A percentile compares a stretch with the other conserved stretches of the same genome.
phyloP scores from a whole-genome alignment of 2,329 filamentous ascomycete genomes.

The Pezicula carpinea region DNA sequence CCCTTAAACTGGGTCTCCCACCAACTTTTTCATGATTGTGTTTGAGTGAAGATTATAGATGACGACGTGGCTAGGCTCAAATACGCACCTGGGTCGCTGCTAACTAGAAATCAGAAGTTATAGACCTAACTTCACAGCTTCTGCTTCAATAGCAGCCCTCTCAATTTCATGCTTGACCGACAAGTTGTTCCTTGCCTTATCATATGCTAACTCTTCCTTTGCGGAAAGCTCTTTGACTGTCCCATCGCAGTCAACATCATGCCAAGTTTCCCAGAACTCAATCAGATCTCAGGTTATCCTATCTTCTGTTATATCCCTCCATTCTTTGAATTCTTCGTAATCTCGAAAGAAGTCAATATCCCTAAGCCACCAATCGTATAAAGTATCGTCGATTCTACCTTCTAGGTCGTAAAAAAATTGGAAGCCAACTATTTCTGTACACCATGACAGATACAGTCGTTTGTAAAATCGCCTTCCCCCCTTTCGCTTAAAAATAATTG shows the following conservation, averaged over 20 bases:
- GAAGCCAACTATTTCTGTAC: constrained; percentile 11
- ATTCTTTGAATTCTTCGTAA: constrained; percentile 11
- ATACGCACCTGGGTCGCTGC: too few species aligned
- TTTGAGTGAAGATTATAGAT: background rate
- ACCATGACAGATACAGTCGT: constrained; percentile 6
- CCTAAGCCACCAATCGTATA: constrained; percentile 13
- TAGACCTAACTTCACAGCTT: constrained; percentile 10
- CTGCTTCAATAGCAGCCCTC: constrained; percentile 9
- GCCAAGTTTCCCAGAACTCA: constrained; percentile 9
- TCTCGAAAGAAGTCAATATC: constrained; percentile 13
- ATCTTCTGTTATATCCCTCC: constrained; percentile 8
- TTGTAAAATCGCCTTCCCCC: too few species aligned
- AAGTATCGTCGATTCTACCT: constrained; percentile 7
- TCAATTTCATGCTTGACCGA: constrained; percentile 5
- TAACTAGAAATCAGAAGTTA: constrained; percentile 4
- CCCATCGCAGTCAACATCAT: constrained; percentile 7
- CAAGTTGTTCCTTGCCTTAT: constrained; percentile 1
- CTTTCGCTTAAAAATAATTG: too few species aligned
- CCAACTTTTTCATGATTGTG: constrained; percentile 13
- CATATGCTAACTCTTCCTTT: constrained; percentile 7
- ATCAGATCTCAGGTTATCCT: constrained; percentile 8
- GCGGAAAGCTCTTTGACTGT: constrained; percentile 2
- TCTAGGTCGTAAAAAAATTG: constrained; percentile 9
- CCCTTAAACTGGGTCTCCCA: constrained; percentile 12
- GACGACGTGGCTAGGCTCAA: too few species aligned